Evolutionary conservation across 352 stramenopile genomes (phyloP).

Genomic region (Pythium myriotylum): DNA sequence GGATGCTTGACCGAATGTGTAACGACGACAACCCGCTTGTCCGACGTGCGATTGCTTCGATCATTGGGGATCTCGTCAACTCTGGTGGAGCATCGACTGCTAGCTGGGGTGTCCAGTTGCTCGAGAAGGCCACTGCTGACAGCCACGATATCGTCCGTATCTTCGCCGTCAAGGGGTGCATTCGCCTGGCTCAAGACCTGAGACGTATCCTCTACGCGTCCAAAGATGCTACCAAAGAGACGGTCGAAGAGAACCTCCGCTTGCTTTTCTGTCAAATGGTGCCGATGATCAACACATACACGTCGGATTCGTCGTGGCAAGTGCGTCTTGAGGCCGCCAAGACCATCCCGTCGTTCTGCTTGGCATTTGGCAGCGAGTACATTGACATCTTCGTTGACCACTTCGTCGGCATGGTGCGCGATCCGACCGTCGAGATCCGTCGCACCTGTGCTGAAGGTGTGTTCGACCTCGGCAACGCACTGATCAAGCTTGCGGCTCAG

Average conservation of each 20-base stretch:
- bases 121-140: slow-evolving; percentile 82
- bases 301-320: slow-evolving; percentile 87
- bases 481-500: slow-evolving; percentile 53
- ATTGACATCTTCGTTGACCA: slow-evolving; percentile 87
- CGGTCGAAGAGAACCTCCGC: slow-evolving; percentile 44
- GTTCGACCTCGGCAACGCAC: slow-evolving; percentile 63
- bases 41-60: slow-evolving; percentile 77
- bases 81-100: slow-evolving; percentile 54
- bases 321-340: slow-evolving; percentile 77
- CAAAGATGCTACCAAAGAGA: slow-evolving; percentile 24
- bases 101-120: slow-evolving; percentile 71
- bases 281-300: slow-evolving; percentile 89
- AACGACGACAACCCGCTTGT: slow-evolving; percentile 87
- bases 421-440: slow-evolving; percentile 87
- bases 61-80: slow-evolving; percentile 76
- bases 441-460: slow-evolving; percentile 67
- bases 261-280: slow-evolving; percentile 83
- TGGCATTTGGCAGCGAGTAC: slow-evolving; percentile 79
- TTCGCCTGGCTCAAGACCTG: slow-evolving; percentile 68
- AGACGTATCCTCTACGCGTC: slow-evolving; percentile 40
- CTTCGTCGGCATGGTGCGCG: slow-evolving; percentile 81
- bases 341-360: slow-evolving; percentile 75
- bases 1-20: slow-evolving; percentile 88
- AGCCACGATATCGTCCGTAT: slow-evolving; percentile 89
- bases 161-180: slow-evolving; percentile 85